Base-by-base conservation (phyloP, 73 alveolate species). In the Paramecium biaurelia region DNA sequence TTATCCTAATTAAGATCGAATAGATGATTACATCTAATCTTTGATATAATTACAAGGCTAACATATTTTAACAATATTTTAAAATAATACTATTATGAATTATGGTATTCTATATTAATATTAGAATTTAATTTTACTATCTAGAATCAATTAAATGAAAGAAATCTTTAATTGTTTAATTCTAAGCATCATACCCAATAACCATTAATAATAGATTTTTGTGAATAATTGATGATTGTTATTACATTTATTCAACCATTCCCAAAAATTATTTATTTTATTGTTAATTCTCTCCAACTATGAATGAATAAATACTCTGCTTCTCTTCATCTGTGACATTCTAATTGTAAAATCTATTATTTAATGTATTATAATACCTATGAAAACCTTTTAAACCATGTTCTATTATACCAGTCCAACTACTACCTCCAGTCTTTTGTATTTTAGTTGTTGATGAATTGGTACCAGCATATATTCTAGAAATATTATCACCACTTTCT, bases 401-500 rank as follows among this genome's bases (percentile, higher is more conserved):
- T 41, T 79, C 76, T 5, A 79, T n/a, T 67, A 79, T 79, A 10
- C 90, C 90, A 21, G 90, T 79, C 70, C 70, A 79, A n/a, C 49
- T 41, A 43, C 56, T 79, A 43, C 90, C 74, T 23, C 94, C 94
- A 24, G 43, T 67, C 76, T 59, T 89, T 28, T 84, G 20, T 4
- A 89, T 82, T 70, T 89, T 82, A 5, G 94, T 89, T 21, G 85
- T 76, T 43, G 94, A 58, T 5, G 94, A 67, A 63, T 82, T 67
- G 6, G 94, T 89, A 24, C 94, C 94, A 0, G 94, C 87, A 41
- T 89, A 89, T 15, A 70, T 58, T 24, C 56, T 89, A 8, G 92
- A 70, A 14, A 89, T 89, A 37, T 45, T 43, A 21, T 89, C 92
- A 15, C 94, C 94, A 43, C 92, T 45, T 14, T 89, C 88, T 7